phyloP scores from a whole-genome alignment of 768 basidiomycete species.

The Kwoniella sp. region DNA sequence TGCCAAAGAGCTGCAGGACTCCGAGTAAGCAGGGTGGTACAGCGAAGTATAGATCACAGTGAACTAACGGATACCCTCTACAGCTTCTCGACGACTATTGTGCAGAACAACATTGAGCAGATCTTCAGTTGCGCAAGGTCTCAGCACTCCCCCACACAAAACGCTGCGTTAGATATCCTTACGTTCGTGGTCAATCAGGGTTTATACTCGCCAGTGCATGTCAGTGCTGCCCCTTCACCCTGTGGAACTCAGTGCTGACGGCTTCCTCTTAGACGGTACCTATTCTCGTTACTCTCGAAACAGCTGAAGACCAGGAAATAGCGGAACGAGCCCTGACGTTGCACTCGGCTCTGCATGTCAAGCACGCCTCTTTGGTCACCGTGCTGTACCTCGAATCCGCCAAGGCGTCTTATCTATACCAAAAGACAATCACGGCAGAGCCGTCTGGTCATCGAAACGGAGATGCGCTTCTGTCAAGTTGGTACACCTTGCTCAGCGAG shows the following conservation, averaged over 20 bases:
- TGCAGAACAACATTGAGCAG: constrained; percentile 81
- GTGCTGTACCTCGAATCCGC: constrained; percentile 78
- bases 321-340: constrained; percentile 72
- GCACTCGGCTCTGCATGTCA: constrained; percentile 75
- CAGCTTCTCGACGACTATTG: constrained; percentile 88
- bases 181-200: constrained; percentile 93
- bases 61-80: constrained; percentile 54
- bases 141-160: constrained; percentile 65
- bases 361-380: constrained; percentile 85
- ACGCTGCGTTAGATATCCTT: constrained; percentile 80
- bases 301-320: constrained; percentile 60
- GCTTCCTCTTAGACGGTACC: constrained; percentile 69
- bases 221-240: constrained; percentile 45
- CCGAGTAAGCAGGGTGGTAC: constrained; percentile 69
- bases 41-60: no score
- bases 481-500: constrained; percentile 88
- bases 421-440: constrained; percentile 53
- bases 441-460: constrained; percentile 57
- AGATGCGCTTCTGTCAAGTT: constrained; percentile 72
- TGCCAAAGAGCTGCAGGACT: constrained; percentile 91
- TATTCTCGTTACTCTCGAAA: constrained; percentile 87
- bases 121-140: constrained; percentile 80
- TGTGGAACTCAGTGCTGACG: background rate
- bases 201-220: constrained; percentile 87
- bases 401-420: constrained; percentile 75